Base-by-base conservation (phyloP, 2,329 filamentous ascomycete genomes). In the Purpureocillium takamizusanense region DNA sequence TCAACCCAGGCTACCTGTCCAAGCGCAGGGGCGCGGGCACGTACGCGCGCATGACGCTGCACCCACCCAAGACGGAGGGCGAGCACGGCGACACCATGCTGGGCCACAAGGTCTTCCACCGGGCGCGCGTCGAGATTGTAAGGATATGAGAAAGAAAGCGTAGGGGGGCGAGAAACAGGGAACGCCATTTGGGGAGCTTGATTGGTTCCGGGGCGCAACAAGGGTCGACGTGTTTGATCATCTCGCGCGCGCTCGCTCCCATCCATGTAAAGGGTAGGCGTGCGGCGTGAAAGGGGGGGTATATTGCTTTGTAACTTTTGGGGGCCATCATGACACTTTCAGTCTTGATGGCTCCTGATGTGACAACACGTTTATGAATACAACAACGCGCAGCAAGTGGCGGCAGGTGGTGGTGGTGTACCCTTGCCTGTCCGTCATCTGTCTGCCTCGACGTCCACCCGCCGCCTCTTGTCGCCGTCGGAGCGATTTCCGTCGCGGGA, bases 1-100 rank as follows among this genome's bases (percentile, higher is more conserved):
- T 98, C 53, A 98, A 98, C 57, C 90, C 92, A 0, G 90, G 92
- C 5, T 81, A 78, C 36, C 65, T 95, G 27, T 92, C 87, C 13
- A 95, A 94, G 63, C 78, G 85, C 40, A 81, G 79, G 42, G 88
- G 82, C 1, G 74, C 89, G 0, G 92, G 92, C 6, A 95, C 88
- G 1, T 97, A 83, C 58, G 86, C 87, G 1, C 79, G 82, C 36
- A 74, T 98, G 70, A 77, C 77, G 15, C 63, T 97, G 7, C 74
- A 85, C 46, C 79, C 85, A 2, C 76, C 81, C 12, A 61, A 61
- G 6, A 47, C 83, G 1, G 72, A 80, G 0, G 70, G 75, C 28
- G 79, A 83, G 44, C 67, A 65, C 25, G 67, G 63, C 23, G 69
- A 65, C 4, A 72, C 69, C 10, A 69, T 83, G 54, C 63, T 89